Base-by-base conservation (phyloP, 2,329 filamentous ascomycete species). In the Scopulariopsis brevicaulis region DNA sequence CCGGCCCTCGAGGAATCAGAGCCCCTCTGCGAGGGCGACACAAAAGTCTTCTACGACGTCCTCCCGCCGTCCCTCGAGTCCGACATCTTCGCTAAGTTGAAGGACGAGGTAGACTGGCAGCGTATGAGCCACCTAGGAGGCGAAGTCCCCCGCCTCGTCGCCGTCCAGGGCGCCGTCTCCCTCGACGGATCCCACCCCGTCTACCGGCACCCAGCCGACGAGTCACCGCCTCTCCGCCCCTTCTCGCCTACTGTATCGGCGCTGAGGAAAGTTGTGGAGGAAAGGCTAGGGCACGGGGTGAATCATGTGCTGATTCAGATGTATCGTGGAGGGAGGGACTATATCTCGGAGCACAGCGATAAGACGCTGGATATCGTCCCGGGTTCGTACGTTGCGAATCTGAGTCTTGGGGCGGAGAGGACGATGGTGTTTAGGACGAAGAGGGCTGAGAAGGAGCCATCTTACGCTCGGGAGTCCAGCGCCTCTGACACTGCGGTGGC, bases 261-360 rank as follows among this genome's bases (percentile, higher is more conserved):
- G 40, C 85, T 97, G 59, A 85, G 86, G 60, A 69, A 73, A 15
- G 79, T 80, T 58, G 86, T 90, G 0, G 90, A 96, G 69, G 77
- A 80, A 58, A 75, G 82, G 18, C 78, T 96, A 1, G 87, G 89
- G 0, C 94, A 97, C 65, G 74, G 82, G 1, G 73, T 99, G 50
- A 99, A 99, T 66, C 94, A 99, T 68, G 92, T 86, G 1, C 74
- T 99, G 54, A 95, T 99, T 53, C 94, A 99, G 67, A 82, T 91
- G 59, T 99, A 99, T 67, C 89, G 94, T n/a, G 80, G 81, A 63
- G 90, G 93, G 2, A 84, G 83, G 54, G 94, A 99, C 71, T 90
- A 90, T 68, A 99, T 99, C 61, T 94, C 90, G 0, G 94, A 99
- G 68, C 94, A 99, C 67, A 95, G 90, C 46, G 94, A 99, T 69